Percentiles rank a stretch among this genome's conserved stretches.
Evolutionary conservation across 805 yeast species (phyloP).

Genomic region (Nakazawaea laoshanensis): DNA sequence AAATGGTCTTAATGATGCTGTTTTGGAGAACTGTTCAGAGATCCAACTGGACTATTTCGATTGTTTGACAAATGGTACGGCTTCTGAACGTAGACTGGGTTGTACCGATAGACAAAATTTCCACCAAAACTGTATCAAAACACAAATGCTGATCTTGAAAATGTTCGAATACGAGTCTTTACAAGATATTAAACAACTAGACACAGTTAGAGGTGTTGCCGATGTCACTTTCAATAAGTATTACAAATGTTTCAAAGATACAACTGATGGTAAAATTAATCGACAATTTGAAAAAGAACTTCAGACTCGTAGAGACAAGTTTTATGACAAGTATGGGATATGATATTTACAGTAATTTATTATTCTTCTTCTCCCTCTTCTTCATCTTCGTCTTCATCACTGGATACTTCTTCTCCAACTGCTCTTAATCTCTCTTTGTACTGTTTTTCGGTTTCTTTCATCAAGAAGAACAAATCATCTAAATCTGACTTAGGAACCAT

Average conservation of each 20-base stretch:
- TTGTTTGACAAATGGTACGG: slow-evolving; percentile 14
- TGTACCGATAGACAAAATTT: slow-evolving; percentile 18
- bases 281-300: slow-evolving; percentile 18
- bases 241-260: slow-evolving; percentile 19
- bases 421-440: slow-evolving; percentile 45
- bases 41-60: slow-evolving; percentile 19
- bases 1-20: slow-evolving; percentile 19
- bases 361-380: slow-evolving; percentile 22
- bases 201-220: slow-evolving; percentile 18
- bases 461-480: slow-evolving; percentile 70
- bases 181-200: slow-evolving; percentile 19
- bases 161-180: slow-evolving; percentile 23
- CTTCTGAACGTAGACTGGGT: slow-evolving; percentile 9
- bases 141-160: slow-evolving; percentile 22
- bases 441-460: slow-evolving; percentile 55
- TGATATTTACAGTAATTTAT: background rate
- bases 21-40: slow-evolving; percentile 25
- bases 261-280: slow-evolving; percentile 16
- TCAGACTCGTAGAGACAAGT: slow-evolving; percentile 19
- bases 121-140: slow-evolving; percentile 20
- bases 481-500: slow-evolving; percentile 43
- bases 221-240: slow-evolving; percentile 20
- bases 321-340: background rate
- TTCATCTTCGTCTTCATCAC: slow-evolving; percentile 61
- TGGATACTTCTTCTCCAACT: slow-evolving; percentile 54